phyloP scores from a whole-genome alignment of 108 stramenopile genomes.

The Cyclotella atomus region DNA sequence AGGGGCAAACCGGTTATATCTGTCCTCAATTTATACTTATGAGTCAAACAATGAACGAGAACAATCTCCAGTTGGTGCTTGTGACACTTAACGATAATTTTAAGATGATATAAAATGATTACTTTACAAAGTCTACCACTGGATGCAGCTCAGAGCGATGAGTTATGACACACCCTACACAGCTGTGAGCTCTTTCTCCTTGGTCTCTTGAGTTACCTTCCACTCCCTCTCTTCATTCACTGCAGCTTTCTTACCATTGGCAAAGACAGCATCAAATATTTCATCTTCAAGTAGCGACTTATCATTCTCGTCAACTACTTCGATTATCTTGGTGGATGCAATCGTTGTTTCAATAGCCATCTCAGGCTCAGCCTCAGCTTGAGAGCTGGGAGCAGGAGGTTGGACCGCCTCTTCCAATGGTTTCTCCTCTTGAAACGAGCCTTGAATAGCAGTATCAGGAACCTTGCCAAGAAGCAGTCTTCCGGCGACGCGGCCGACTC shows the following conservation, averaged over 20 bases:
- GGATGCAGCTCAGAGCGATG: not conserved
- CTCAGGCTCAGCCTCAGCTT: constrained; percentile 5
- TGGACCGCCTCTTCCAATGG: constrained; percentile 21
- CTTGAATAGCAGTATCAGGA: constrained; percentile 76
- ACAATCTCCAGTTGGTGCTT: too few relatives aligned
- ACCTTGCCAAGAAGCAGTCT: constrained; percentile 69
- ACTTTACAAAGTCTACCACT: constrained; percentile 3
- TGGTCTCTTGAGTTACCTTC: constrained; percentile 29
- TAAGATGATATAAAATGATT: not conserved
- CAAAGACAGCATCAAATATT: constrained; percentile 58
- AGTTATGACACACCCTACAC: not conserved
- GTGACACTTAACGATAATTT: not conserved
- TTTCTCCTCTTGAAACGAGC: constrained; percentile 71
- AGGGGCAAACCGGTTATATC: too few relatives aligned
- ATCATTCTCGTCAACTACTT: constrained; percentile 40
- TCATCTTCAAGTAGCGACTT: constrained; percentile 54
- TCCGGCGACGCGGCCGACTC: constrained; percentile 63
- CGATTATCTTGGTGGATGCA: constrained; percentile 5
- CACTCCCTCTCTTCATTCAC: constrained; percentile 35
- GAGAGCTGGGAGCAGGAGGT: not conserved
- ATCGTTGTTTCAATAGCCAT: constrained; percentile 16
- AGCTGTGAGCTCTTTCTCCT: constrained; percentile 31
- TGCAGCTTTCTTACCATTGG: constrained; percentile 37
- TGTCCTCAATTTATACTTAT: too few relatives aligned
- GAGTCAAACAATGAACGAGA: too few relatives aligned